Base-by-base conservation (phyloP, 108 stramenopile genomes). In the Fragilaria radians region DNA sequence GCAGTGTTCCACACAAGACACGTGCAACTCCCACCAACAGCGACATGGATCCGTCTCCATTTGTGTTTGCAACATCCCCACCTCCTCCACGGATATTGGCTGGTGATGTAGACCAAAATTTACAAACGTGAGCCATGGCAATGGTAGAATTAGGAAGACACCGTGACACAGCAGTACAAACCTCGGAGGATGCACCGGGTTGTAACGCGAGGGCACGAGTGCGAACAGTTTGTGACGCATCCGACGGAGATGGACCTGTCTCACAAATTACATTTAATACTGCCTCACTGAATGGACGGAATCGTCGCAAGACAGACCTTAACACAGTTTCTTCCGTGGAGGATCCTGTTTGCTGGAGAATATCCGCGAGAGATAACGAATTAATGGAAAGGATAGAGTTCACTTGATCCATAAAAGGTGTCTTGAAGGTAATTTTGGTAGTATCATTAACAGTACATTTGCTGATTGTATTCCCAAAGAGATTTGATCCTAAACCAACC, bases 181-280 rank as follows among this genome's bases (percentile, higher is more conserved):
- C 33, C 26, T 11, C 49, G 18, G 26, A n/a, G 52, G 32, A 2
- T 34, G 45, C 29, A 61, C 52, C 5, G 90, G 74, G 18, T 30
- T 56, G 65, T 30, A 93, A 60, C 17, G 80, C 71, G 51, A 93
- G 61, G 11, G 81, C 83, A 47, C 78, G 69, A 3, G 71, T 65
- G 53, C 91, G 81, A 26, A 82, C 61, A 0, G 49, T 34, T 9
- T 51, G 57, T 14, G 86, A 57, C 24, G 91, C 31, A 73, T 55
- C 17, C 48, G 48, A 48, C 1, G 91, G 91, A 23, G 85, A 82
- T 2, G 88, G 88, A 57, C 81, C 74, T 50, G 73, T 61, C 57
- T 93, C 91, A 55, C 81, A 83, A 9, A 87, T 80, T 18, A 80
- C 72, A 73, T 88, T 83, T 57, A 93, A 62, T 28, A 89, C 70